phyloP scores from a whole-genome alignment of 306 rosid species.

The Castanospermum australe region DNA sequence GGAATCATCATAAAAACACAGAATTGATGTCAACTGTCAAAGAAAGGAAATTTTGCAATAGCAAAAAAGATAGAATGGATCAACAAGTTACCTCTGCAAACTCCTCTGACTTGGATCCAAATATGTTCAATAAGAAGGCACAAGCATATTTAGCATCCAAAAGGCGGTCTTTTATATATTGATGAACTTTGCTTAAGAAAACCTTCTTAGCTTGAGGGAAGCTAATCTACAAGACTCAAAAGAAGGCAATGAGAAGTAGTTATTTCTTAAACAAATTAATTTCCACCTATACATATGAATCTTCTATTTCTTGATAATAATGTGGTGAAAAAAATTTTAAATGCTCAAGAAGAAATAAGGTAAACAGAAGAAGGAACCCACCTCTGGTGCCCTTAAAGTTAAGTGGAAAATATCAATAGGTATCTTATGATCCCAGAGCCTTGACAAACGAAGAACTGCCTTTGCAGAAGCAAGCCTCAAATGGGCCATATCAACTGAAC shows the following conservation, averaged over 20 bases:
- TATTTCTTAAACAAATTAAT: slow-evolving; percentile 23
- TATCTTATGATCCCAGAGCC: slow-evolving; percentile 92
- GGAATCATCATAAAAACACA: slow-evolving; percentile 18
- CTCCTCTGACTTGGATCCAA: slow-evolving; percentile 59
- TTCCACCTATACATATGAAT: background rate
- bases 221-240: slow-evolving; percentile 59
- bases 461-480: slow-evolving; percentile 93
- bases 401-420: slow-evolving; percentile 75
- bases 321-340: slow-evolving; percentile 22
- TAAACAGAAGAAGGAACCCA: slow-evolving; percentile 26
- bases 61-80: background rate
- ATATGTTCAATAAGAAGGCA: slow-evolving; percentile 67
- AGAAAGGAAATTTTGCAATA: slow-evolving; percentile 14
- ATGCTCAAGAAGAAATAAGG: slow-evolving; percentile 20
- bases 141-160: slow-evolving; percentile 93
- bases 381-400: slow-evolving; percentile 85
- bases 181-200: slow-evolving; percentile 79
- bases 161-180: slow-evolving; percentile 83
- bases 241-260: slow-evolving; percentile 35
- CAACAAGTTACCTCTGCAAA: slow-evolving; percentile 71
- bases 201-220: slow-evolving; percentile 77
- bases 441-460: slow-evolving; percentile 84
- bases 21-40: slow-evolving; percentile 22
- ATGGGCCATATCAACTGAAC: slow-evolving; percentile 93
- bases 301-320: slow-evolving; percentile 13